A percentile compares a stretch with the other conserved stretches of the same genome.
These are phyloP conservation scores for Fragaria ananassa DNA, from an alignment of 306 rosid species.

Conservation along the genomic window DNA sequence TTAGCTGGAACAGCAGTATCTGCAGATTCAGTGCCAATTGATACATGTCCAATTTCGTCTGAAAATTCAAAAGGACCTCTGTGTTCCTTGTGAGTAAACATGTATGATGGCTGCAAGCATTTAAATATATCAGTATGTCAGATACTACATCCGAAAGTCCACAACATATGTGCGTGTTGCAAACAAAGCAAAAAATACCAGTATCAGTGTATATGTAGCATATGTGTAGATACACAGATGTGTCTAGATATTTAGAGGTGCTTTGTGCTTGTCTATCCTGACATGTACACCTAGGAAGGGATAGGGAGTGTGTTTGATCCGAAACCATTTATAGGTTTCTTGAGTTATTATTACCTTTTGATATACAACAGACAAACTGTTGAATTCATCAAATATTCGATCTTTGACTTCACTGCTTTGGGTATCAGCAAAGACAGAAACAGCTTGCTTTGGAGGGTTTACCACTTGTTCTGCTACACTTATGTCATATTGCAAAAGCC, in stretches of 20 bases:
- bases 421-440: slow-evolving; percentile 98
- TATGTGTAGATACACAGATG: neutral
- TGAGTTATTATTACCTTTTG: slow-evolving; percentile 58
- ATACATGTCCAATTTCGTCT: slow-evolving; percentile 80
- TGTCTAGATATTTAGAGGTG: neutral
- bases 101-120: slow-evolving; percentile 92
- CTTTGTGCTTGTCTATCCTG: neutral
- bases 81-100: slow-evolving; percentile 96
- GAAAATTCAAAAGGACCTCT: slow-evolving; percentile 90
- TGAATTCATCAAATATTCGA: slow-evolving; percentile 95
- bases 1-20: slow-evolving; percentile 79
- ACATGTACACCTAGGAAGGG: neutral
- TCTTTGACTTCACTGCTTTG: slow-evolving; percentile 98
- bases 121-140: slow-evolving; percentile 18
- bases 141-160: slow-evolving; percentile 3
- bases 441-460: slow-evolving; percentile 98
- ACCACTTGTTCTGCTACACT: slow-evolving; percentile 86
- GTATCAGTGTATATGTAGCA: neutral
- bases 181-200: neutral
- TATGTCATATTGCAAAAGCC: slow-evolving; percentile 78
- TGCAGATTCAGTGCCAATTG: slow-evolving; percentile 62
- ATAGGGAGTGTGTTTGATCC: slow-evolving; percentile 1
- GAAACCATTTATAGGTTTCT: slow-evolving; percentile 14
- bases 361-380: slow-evolving; percentile 92
- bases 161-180: slow-evolving; percentile 1